These are phyloP conservation scores for Aegilops umbellulata DNA, from an alignment of 176 grass and related monocot species.

Conservation along the genomic window DNA sequence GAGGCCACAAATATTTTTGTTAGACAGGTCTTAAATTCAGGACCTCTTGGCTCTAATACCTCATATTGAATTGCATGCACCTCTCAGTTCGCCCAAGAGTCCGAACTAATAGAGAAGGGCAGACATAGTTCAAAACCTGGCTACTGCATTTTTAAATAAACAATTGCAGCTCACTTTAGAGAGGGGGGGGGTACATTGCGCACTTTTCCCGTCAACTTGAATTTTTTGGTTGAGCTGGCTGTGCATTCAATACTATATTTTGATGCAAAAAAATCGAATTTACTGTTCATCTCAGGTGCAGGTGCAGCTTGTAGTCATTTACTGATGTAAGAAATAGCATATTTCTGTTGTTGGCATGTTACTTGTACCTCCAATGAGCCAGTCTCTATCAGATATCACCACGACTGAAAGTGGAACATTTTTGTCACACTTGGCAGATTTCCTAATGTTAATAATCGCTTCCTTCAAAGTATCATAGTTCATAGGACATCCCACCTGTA, in stretches of 20 bases:
- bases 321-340: neutral
- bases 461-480: conserved; percentile 91
- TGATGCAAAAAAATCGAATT: neutral
- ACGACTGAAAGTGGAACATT: conserved; percentile 74
- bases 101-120: neutral
- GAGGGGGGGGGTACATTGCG: no score
- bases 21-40: neutral
- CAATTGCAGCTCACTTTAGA: no score
- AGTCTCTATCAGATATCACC: conserved; percentile 84
- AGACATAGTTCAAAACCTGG: neutral
- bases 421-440: conserved; percentile 44
- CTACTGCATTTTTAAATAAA: no score
- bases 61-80: neutral
- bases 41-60: neutral
- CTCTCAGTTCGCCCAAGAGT: neutral
- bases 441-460: conserved; percentile 61
- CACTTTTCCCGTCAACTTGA: no score
- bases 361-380: conserved; percentile 71
- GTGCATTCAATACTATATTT: neutral
- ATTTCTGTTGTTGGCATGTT: neutral
- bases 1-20: no score
- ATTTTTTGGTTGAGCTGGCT: no score
- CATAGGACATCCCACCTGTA: conserved; percentile 85
- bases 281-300: neutral
- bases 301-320: neutral